phyloP scores from a whole-genome alignment of 177 flowering plant species.

The Tripterygium wilfordii region DNA sequence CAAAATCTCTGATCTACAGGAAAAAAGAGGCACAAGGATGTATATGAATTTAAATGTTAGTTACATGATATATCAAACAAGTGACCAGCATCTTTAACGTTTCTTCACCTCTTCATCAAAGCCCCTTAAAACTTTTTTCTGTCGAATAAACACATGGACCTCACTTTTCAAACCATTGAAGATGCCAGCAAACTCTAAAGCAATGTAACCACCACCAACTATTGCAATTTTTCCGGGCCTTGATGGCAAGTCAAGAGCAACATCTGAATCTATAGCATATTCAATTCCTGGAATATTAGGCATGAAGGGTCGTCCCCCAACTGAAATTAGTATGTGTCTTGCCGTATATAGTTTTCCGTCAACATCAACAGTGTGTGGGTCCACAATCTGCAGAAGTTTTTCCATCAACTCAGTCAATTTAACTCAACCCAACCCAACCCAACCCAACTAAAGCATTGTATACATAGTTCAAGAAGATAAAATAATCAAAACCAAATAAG shows the following conservation, averaged over 20 bases:
- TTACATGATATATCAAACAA: background rate
- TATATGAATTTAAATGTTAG: background rate
- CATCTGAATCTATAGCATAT: slow-evolving; percentile 92
- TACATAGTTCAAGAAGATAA: background rate
- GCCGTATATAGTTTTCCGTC: slow-evolving; percentile 89
- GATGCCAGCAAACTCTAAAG: slow-evolving; percentile 97
- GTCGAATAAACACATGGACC: slow-evolving; percentile 92
- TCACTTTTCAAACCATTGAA: slow-evolving; percentile 90
- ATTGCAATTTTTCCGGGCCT: slow-evolving; percentile 88
- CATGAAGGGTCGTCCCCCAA: slow-evolving; percentile 93
- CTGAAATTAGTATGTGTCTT: slow-evolving; percentile 79
- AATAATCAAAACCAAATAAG: too few relatives aligned
- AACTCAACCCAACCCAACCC: too few relatives aligned
- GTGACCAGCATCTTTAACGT: background rate
- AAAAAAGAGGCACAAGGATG: background rate
- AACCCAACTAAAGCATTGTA: too few relatives aligned
- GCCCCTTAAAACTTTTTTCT: slow-evolving; percentile 82
- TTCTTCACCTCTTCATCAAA: slow-evolving; percentile 91
- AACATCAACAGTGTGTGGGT: slow-evolving; percentile 90
- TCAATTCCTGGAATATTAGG: slow-evolving; percentile 93
- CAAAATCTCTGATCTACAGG: slow-evolving; percentile 89
- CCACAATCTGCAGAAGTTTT: slow-evolving; percentile 54
- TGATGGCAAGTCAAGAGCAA: slow-evolving; percentile 92
- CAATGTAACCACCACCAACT: slow-evolving; percentile 96
- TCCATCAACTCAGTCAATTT: too few relatives aligned